Evolutionary conservation across 2,329 filamentous ascomycete species (phyloP).

Genomic region (Metarhizium guizhouense): DNA sequence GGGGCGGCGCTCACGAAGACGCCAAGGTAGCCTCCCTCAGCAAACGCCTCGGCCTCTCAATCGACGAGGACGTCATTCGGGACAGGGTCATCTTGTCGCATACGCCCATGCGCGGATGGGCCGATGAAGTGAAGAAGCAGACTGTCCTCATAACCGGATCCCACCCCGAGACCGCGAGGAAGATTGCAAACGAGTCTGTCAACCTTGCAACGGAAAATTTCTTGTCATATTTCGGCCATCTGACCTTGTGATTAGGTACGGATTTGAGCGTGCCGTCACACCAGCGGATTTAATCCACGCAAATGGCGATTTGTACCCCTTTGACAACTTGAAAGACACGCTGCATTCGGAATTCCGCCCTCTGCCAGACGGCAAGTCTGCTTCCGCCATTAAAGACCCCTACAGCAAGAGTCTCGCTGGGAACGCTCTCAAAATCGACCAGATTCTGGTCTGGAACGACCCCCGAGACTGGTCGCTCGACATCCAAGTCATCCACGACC

Average conservation of each 20-base stretch:
- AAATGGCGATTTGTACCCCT: conserved; percentile 74
- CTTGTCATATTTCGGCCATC: conserved; percentile 11
- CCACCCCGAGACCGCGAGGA: conserved; percentile 55
- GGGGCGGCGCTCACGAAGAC: conserved; percentile 73
- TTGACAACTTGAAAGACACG: conserved; percentile 40
- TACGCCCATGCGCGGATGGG: conserved; percentile 67
- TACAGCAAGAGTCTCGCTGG: conserved; percentile 25
- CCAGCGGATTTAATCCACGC: conserved; percentile 74
- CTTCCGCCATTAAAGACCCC: conserved; percentile 20
- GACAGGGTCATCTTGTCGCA: conserved; percentile 63
- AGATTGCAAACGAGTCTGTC: conserved; percentile 57
- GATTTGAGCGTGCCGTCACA: conserved; percentile 74
- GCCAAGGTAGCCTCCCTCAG: conserved; percentile 25
- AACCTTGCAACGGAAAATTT: no score
- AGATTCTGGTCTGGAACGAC: conserved; percentile 91
- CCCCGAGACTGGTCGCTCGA: conserved; percentile 94
- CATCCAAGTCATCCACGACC: conserved; percentile 72
- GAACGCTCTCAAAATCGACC: conserved; percentile 66
- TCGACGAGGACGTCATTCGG: conserved; percentile 24
- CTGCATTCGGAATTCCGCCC: conserved; percentile 19
- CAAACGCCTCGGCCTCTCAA: conserved; percentile 21
- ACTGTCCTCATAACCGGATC: conserved; percentile 70
- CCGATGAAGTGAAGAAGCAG: conserved; percentile 25
- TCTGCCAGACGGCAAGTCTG: conserved; percentile 24
- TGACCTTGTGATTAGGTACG: conserved; percentile 35